Conservation (phyloP, 2,329 filamentous ascomycete genomes). For the Clarireedia hainanense region DNA sequence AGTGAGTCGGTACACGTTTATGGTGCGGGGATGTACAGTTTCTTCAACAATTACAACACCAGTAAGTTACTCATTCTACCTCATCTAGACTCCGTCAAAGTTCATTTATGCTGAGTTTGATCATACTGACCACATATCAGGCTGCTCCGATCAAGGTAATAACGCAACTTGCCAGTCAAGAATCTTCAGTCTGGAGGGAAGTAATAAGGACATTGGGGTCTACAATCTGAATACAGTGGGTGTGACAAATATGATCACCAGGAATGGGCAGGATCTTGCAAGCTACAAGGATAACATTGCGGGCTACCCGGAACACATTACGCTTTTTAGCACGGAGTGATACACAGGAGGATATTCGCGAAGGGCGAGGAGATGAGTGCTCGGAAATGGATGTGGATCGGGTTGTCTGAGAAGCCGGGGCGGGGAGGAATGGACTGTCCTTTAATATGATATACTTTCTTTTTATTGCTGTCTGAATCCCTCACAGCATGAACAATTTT, state of each 20-base stretch:
- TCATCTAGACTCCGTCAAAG: no score
- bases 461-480: no score
- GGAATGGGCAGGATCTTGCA: conserved; percentile 12
- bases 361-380: no score
- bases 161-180: conserved; percentile 14
- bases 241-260: conserved; percentile 16
- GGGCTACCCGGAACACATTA: conserved; percentile 1
- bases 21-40: conserved; percentile 8
- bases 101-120: not conserved
- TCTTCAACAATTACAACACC: conserved; percentile 7
- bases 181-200: conserved; percentile 17
- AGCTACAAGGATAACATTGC: conserved; percentile 15
- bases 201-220: conserved; percentile 13
- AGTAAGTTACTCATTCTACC: not conserved
- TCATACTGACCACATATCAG: not conserved
- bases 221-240: conserved; percentile 21
- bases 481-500: no score
- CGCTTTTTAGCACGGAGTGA: not conserved
- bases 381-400: no score
- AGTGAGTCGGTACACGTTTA: not conserved
- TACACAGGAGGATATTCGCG: not conserved
- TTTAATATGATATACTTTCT: no score
- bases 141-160: not conserved
- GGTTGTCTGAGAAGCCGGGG: no score
- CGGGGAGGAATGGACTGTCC: no score